phyloP scores from a whole-genome alignment of 164 flowering plant species.

The Sedum album region DNA sequence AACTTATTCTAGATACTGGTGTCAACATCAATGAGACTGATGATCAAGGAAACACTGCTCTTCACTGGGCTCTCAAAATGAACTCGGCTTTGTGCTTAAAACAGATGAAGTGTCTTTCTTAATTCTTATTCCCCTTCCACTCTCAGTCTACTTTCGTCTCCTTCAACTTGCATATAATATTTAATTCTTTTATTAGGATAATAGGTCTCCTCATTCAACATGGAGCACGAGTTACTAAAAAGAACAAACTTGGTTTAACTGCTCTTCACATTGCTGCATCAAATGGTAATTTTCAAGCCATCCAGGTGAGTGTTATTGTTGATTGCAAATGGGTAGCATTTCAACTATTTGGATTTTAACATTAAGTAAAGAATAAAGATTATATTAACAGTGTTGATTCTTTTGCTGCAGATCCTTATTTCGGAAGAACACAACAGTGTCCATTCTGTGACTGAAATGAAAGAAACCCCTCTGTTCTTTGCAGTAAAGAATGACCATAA shows the following conservation, averaged over 20 bases:
- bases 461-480: constrained; percentile 55
- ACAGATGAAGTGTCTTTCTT: constrained; percentile 26
- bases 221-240: constrained; percentile 41
- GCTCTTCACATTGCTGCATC: constrained; percentile 47
- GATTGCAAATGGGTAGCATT: not conserved
- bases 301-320: not conserved
- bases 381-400: constrained; percentile 18
- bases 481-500: constrained; percentile 44
- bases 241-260: constrained; percentile 38
- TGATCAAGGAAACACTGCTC: constrained; percentile 47
- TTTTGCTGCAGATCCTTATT: constrained; percentile 36
- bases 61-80: constrained; percentile 39
- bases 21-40: constrained; percentile 36
- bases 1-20: constrained; percentile 36
- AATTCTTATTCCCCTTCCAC: constrained; percentile 6
- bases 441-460: constrained; percentile 31
- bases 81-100: constrained; percentile 12
- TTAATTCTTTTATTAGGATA: constrained; percentile 26
- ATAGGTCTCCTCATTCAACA: constrained; percentile 31
- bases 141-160: not conserved
- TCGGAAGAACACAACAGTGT: constrained; percentile 28
- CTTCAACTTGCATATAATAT: not conserved
- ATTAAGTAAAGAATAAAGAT: not conserved
- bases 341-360: not conserved
- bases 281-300: constrained; percentile 4